Conservation (phyloP, 2,329 filamentous ascomycete genomes). For the Colletotrichum scovillei region DNA sequence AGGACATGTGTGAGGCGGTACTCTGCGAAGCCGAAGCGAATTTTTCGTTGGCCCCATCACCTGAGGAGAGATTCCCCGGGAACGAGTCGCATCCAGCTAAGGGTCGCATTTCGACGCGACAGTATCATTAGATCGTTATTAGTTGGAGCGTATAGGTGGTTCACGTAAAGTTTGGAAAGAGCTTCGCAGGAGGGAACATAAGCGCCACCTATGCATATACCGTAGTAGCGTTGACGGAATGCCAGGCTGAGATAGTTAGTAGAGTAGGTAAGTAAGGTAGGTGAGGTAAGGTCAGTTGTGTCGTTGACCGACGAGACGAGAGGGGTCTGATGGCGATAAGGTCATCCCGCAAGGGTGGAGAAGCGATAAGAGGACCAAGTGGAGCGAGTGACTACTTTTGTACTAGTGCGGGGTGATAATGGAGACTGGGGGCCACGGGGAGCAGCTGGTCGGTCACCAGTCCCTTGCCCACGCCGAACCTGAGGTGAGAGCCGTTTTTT, state of each 20-base stretch:
- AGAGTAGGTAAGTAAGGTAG: background rate
- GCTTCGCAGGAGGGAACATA: background rate
- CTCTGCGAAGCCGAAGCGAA: slow-evolving; percentile 34
- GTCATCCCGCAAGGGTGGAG: background rate
- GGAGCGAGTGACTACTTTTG: slow-evolving; percentile 8
- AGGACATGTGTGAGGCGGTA: slow-evolving; percentile 60
- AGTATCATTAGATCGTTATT: slow-evolving; percentile 10
- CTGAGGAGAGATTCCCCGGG: slow-evolving; percentile 36
- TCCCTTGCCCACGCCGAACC: background rate
- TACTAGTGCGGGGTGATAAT: slow-evolving; percentile 15
- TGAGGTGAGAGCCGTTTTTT: background rate
- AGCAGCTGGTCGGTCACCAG: too few relatives aligned
- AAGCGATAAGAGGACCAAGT: slow-evolving; percentile 17
- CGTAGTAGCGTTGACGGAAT: background rate
- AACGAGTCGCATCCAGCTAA: slow-evolving; percentile 57
- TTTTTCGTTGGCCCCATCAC: slow-evolving; percentile 23
- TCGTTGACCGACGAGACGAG: background rate
- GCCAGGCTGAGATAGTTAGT: background rate
- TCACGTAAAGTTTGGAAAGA: background rate
- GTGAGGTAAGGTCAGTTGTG: background rate
- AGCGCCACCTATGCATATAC: background rate
- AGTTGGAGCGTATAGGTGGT: background rate
- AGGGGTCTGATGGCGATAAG: slow-evolving; percentile 2
- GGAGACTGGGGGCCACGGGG: background rate
- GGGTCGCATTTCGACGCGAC: slow-evolving; percentile 53